Evolutionary conservation across 2,329 filamentous ascomycete species (phyloP), one percentile per base, ranked within the genome.

Genomic region (Claviceps arundinis): DNA sequence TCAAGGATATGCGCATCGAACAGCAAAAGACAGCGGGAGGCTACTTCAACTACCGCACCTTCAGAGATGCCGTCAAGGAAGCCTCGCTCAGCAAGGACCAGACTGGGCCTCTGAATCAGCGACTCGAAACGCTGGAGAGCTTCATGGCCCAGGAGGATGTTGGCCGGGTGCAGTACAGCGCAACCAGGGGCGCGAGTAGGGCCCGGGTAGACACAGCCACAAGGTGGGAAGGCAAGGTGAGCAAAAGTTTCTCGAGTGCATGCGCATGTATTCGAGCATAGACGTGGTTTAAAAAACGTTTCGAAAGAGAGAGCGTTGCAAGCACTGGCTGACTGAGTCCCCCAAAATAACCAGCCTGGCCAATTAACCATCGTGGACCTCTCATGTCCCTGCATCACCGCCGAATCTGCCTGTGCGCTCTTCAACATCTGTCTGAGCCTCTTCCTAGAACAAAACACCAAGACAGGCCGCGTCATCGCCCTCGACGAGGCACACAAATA

Each of bases 401-500:
- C 79, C 0, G 76, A 81, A 24, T 80, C 77, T 40, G 85, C 85
- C 0, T 91, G 86, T 59, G 72, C 78, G 0, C 68, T 91, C 0
- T 91, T 91, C 65, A 82, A 85, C 50, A 83, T 89, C 42, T 84
- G 80, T 19, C 69, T 91, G 1, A 73, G 73, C 2, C 66, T 87
- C 0, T 88, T 87, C 59, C 64, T 87, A 0, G 77, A 84, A 53
- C 71, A 78, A 47, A 46, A 54, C 3, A 26, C 37, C 6, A 34
- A 51, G 0, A 60, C 73, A 0, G 80, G 83, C 0, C 74, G 80
- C 4, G 70, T 89, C 40, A 66, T 90, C 14, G 84, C 84, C 0
- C 69, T 90, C 0, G 86, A 91, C 56, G 85, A 91, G 61, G 87
- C 87, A 0, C 87, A 93, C 62, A 89, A 89, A 67, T 88, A 82